phyloP scores from a whole-genome alignment of 441 rosid genomes.

The Mallotus japonicus region DNA sequence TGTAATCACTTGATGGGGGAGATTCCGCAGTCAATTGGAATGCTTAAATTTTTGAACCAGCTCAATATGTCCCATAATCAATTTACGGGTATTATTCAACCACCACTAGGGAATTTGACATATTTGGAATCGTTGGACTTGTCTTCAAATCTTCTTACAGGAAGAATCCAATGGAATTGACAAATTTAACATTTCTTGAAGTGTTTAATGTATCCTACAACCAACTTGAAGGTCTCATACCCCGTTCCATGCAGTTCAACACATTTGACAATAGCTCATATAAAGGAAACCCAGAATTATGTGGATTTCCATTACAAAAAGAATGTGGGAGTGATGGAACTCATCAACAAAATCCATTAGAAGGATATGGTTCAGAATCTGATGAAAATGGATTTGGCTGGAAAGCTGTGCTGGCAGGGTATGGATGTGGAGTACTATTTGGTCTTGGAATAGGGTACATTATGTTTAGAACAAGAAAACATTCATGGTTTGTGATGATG shows the following conservation, averaged over 20 bases:
- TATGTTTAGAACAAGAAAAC: constrained; percentile 6
- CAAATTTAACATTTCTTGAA: too few relatives aligned
- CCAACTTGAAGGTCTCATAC: constrained; percentile 12
- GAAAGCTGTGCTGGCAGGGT: neutral
- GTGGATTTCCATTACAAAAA: constrained; percentile 2
- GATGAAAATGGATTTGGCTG: too few relatives aligned
- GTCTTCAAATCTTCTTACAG: too few relatives aligned
- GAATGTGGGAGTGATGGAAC: neutral
- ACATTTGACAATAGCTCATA: constrained; percentile 1
- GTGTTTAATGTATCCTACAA: neutral
- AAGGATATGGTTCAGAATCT: neutral
- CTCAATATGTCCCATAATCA: constrained; percentile 10
- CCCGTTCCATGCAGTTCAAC: neutral
- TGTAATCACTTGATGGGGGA: neutral
- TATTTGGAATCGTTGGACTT: constrained; percentile 2
- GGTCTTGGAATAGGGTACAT: neutral
- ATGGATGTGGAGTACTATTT: neutral
- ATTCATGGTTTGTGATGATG: neutral
- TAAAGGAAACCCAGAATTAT: too few relatives aligned
- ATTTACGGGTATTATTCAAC: neutral
- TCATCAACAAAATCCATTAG: too few relatives aligned
- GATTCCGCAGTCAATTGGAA: constrained; percentile 5
- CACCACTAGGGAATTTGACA: neutral
- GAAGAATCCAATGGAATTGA: too few relatives aligned
- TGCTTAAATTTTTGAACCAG: neutral